phyloP scores from a whole-genome alignment of 2,329 filamentous ascomycete species.

The Venturiaceae sp. region DNA sequence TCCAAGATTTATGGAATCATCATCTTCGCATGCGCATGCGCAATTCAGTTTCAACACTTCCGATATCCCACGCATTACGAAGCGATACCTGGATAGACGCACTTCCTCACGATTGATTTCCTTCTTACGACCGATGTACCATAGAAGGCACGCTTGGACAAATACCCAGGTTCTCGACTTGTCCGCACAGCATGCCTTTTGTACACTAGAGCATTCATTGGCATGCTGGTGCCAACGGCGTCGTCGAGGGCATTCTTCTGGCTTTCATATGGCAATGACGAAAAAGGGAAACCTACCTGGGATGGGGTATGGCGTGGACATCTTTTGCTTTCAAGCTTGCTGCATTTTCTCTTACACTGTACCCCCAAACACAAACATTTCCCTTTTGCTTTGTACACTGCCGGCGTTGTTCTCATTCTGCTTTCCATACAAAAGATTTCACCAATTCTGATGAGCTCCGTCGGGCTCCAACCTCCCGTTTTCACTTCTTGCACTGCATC shows the following conservation, averaged over 20 bases:
- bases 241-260: background rate
- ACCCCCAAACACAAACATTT: background rate
- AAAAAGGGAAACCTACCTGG: background rate
- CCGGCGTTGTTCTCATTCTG: background rate
- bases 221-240: background rate
- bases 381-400: background rate
- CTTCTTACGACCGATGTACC: conserved; percentile 4
- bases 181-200: background rate
- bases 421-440: background rate
- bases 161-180: background rate
- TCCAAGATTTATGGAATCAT: background rate
- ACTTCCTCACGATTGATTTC: background rate
- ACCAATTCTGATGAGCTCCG: too few relatives aligned
- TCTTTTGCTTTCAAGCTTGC: background rate
- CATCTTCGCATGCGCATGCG: background rate
- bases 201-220: background rate
- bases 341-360: background rate
- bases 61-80: background rate
- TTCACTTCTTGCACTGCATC: background rate
- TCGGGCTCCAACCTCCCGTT: too few relatives aligned
- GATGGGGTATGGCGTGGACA: background rate
- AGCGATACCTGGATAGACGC: background rate
- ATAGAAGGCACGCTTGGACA: background rate
- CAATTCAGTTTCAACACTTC: background rate
- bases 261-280: background rate